Percentiles rank a stretch among this genome's conserved stretches.
phyloP scores from a whole-genome alignment of 352 stramenopile genomes.

The Pythium aquatile region DNA sequence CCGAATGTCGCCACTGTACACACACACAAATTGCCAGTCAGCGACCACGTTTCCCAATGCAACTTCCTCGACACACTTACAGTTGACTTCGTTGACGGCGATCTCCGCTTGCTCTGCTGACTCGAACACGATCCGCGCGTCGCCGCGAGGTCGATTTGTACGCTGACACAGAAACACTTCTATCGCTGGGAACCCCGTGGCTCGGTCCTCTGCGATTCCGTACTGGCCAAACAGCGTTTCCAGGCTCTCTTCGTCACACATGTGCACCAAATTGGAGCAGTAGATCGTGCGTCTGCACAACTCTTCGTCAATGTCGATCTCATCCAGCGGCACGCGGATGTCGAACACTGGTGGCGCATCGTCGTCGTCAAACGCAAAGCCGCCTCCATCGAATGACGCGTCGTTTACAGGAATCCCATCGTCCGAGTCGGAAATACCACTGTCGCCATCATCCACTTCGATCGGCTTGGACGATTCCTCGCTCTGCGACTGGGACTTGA shows the following conservation, averaged over 20 bases:
- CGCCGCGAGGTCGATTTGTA: conserved; percentile 10
- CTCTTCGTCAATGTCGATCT: conserved; percentile 38
- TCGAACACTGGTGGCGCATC: conserved; percentile 29
- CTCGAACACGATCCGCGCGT: conserved; percentile 16
- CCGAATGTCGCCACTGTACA: neutral
- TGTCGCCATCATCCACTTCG: conserved; percentile 29
- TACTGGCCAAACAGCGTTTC: conserved; percentile 58
- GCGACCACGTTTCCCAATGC: neutral
- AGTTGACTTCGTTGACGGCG: conserved; percentile 8
- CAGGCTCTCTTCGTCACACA: conserved; percentile 42
- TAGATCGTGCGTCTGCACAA: conserved; percentile 50
- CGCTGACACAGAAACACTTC: conserved; percentile 23
- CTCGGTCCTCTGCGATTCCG: conserved; percentile 40
- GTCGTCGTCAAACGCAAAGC: conserved; percentile 15
- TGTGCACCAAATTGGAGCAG: conserved; percentile 50
- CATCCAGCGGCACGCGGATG: conserved; percentile 52
- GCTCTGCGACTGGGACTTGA: neutral
- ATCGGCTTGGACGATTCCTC: neutral
- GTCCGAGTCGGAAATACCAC: conserved; percentile 59
- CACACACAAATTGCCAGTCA: neutral
- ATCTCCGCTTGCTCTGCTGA: neutral
- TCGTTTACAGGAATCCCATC: conserved; percentile 26
- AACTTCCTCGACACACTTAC: conserved; percentile 6
- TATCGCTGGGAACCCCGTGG: conserved; percentile 16
- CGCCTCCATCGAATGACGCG: neutral